These are phyloP conservation scores for Phytophthora tentaculata DNA, from an alignment of 352 stramenopile species.

Conservation along the genomic window DNA sequence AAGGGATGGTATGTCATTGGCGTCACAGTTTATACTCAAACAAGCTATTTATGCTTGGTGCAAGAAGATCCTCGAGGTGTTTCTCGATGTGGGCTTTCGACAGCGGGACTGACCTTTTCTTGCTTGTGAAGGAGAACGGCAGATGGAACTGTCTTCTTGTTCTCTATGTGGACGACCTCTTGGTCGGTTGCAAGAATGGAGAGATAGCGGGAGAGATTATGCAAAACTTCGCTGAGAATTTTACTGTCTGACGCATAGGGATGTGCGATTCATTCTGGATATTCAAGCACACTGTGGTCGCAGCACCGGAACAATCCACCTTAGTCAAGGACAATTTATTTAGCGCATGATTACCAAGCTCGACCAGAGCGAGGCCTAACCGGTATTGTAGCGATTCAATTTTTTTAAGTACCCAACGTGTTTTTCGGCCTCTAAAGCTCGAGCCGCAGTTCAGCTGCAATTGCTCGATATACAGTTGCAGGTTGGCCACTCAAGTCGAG, in stretches of 20 bases:
- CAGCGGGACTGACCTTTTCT: slow-evolving; percentile 2
- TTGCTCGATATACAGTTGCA: no score
- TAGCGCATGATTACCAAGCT: slow-evolving; percentile 5
- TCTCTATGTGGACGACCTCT: slow-evolving; percentile 16
- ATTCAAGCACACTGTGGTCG: slow-evolving; percentile 19
- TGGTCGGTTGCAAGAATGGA: slow-evolving; percentile 1
- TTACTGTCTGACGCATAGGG: slow-evolving; percentile 22
- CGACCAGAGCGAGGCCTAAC: background rate
- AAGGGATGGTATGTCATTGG: slow-evolving; percentile 32
- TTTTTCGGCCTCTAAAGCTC: no score
- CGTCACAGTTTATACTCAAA: slow-evolving; percentile 43
- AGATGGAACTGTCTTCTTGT: slow-evolving; percentile 9
- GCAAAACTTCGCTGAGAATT: slow-evolving; percentile 2
- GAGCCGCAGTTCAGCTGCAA: no score
- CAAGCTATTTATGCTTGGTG: slow-evolving; percentile 39
- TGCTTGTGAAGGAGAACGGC: background rate
- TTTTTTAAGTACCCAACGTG: no score
- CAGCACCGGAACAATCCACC: slow-evolving; percentile 4
- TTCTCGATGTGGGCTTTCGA: background rate
- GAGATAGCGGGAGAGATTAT: no score
- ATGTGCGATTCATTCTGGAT: slow-evolving; percentile 1
- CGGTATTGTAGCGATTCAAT: no score
- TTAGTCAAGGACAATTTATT: slow-evolving; percentile 19
- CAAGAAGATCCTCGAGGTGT: slow-evolving; percentile 22
- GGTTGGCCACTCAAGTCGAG: no score